A percentile compares a stretch with the other conserved stretches of the same genome.
Evolutionary conservation across 1,284 basidiomycete species (phyloP).

Genomic region (Puccinia hordei): DNA sequence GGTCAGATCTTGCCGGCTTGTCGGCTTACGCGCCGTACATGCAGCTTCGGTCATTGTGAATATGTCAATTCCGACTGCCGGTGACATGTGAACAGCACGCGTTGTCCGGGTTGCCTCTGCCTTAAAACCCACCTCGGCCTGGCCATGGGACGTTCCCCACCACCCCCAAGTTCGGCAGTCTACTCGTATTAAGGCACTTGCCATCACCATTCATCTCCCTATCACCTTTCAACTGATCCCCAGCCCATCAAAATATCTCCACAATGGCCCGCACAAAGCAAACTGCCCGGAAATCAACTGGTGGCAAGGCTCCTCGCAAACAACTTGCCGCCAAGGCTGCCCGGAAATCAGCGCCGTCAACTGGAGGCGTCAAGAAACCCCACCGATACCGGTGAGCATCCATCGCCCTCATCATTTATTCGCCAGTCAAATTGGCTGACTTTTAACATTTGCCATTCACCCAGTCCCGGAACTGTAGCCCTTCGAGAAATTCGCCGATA

Average conservation of each 20-base stretch:
- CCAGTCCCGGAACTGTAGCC: conserved; percentile 57
- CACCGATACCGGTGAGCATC: conserved; percentile 62
- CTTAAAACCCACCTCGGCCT: not conserved
- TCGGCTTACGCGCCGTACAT: too few relatives aligned
- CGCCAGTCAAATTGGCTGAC: conserved; percentile 54
- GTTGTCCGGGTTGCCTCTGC: not conserved
- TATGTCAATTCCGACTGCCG: too few relatives aligned
- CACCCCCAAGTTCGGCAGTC: too few relatives aligned
- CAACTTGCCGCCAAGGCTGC: conserved; percentile 65
- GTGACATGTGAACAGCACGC: too few relatives aligned
- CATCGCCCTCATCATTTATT: conserved; percentile 63
- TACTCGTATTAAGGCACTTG: not conserved
- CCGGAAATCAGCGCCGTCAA: conserved; percentile 62
- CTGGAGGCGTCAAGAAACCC: conserved; percentile 60
- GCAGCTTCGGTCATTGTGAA: too few relatives aligned
- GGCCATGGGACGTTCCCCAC: too few relatives aligned
- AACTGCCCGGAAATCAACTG: conserved; percentile 70
- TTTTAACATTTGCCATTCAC: not conserved
- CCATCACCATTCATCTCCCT: not conserved
- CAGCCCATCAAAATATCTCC: not conserved
- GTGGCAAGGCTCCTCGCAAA: conserved; percentile 63
- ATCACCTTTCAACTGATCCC: too few relatives aligned
- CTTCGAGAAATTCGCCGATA: conserved; percentile 57
- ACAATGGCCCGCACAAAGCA: conserved; percentile 61
- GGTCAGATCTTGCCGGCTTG: not conserved